phyloP scores from a whole-genome alignment of 306 rosid genomes.

The Quercus engelmannii region DNA sequence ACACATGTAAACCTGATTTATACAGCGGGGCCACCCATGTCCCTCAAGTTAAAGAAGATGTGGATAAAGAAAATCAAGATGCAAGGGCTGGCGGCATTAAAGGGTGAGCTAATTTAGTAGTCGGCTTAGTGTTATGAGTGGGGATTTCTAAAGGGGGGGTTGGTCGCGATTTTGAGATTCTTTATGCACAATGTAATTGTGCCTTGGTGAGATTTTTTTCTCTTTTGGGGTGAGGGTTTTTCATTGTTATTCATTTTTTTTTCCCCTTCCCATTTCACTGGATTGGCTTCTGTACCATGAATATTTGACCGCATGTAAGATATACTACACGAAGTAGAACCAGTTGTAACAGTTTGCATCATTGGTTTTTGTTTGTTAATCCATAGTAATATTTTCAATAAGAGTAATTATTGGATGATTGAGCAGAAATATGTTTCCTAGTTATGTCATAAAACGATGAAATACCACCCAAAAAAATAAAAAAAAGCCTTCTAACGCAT shows the following conservation, averaged over 20 bases:
- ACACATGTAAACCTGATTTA: slow-evolving; percentile 67
- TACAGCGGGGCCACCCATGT: slow-evolving; percentile 42
- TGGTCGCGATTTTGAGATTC: slow-evolving; percentile 67
- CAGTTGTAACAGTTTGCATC: slow-evolving; percentile 32
- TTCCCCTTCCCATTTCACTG: slow-evolving; percentile 19
- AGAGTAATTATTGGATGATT: slow-evolving; percentile 1
- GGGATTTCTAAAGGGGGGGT: slow-evolving; percentile 44
- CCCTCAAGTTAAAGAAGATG: slow-evolving; percentile 36
- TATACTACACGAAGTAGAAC: slow-evolving; percentile 31
- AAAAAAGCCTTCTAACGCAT: too few relatives aligned
- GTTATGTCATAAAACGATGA: not conserved
- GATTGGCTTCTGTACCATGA: slow-evolving; percentile 38
- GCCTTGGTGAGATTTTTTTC: slow-evolving; percentile 51
- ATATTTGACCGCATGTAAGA: slow-evolving; percentile 34
- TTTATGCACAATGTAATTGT: slow-evolving; percentile 72
- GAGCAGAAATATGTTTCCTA: not conserved
- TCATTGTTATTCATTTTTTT: slow-evolving; percentile 2
- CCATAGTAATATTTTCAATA: slow-evolving; percentile 9
- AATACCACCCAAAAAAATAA: not conserved
- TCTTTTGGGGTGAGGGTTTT: slow-evolving; percentile 51
- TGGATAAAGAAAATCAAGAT: slow-evolving; percentile 36
- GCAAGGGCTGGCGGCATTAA: slow-evolving; percentile 81
- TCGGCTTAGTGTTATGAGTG: slow-evolving; percentile 50
- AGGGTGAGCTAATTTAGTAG: slow-evolving; percentile 45
- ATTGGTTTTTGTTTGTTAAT: slow-evolving; percentile 1